Evolutionary conservation across 1,284 basidiomycete genomes (phyloP), one percentile per base, ranked within the genome.

Genomic region (Cerrena zonata): DNA sequence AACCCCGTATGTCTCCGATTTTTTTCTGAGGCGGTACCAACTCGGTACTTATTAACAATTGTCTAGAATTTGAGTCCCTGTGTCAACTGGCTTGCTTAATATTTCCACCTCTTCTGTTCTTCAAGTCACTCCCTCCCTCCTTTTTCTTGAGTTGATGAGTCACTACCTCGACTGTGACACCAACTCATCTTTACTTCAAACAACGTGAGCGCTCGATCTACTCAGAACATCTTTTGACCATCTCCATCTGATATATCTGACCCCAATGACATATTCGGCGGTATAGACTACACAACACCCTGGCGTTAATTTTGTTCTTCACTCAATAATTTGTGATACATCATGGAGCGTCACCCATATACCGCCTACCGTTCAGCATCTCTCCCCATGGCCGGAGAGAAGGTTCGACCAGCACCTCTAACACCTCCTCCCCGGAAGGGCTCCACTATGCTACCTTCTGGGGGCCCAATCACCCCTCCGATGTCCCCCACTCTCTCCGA

Each of bases 401-500:
- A 57, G 19, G 51, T 55, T 22, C 59, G 60, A 39, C 51, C 64
- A 39, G 25, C 57, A 51, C 25, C 55, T 61, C 11, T 64, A 62
- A 36, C 59, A 60, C 48, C 55, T 60, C 19, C 48, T 47, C 23
- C 43, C 52, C 59, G 59, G 19, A 61, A 65, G 40, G 64, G 64
- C 55, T 69, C 66, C 22, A 59, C 57, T 19, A 66, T 65, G 56
- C 65, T 70, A 56, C 61, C 65, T 40, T 62, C 63, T 43, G 65
- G 68, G 21, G 70, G 65, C 7, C 69, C 71, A 13, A 68, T 72
- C 25, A 72, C 68, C 24, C 71, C 71, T 5, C 71, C 71, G 3
- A 56, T 70, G 23, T 73, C 71, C n/a, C 71, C 71, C 12, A 60
- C 55, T 10, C 60, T 64, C n/a, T 66, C 63, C 46, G 65, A 69